phyloP scores from a whole-genome alignment of 139 green algal genomes.

The Protoeuglena noctilucae region DNA sequence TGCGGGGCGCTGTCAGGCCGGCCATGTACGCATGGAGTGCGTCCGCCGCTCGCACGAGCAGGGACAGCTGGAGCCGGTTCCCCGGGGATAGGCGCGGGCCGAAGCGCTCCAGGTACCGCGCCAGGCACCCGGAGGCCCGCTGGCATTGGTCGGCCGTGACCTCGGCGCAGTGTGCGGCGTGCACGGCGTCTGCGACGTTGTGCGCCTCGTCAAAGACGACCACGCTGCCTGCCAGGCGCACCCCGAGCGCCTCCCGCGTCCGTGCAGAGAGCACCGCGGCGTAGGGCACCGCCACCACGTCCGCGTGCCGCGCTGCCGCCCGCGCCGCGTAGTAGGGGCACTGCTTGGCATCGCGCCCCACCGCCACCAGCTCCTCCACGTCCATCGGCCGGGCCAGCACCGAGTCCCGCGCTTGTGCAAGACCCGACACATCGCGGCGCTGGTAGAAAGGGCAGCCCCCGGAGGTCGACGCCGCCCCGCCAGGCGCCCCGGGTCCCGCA shows the following conservation, averaged over 20 bases:
- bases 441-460: no score
- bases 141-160: slow-evolving; percentile 24
- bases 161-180: slow-evolving; percentile 38
- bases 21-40: neutral
- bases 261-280: slow-evolving; percentile 14
- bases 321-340: slow-evolving; percentile 87
- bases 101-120: slow-evolving; percentile 58
- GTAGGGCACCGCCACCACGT: slow-evolving; percentile 87
- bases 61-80: slow-evolving; percentile 55
- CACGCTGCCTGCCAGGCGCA: slow-evolving; percentile 41
- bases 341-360: slow-evolving; percentile 26
- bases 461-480: neutral
- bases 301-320: slow-evolving; percentile 36
- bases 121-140: slow-evolving; percentile 9
- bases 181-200: slow-evolving; percentile 71
- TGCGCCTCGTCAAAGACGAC: slow-evolving; percentile 94
- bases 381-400: slow-evolving; percentile 56
- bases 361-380: slow-evolving; percentile 71
- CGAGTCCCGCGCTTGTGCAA: slow-evolving; percentile 10
- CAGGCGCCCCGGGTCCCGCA: slow-evolving; percentile 10
- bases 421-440: no score
- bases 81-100: slow-evolving; percentile 29
- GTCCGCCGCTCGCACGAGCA: slow-evolving; percentile 9
- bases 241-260: slow-evolving; percentile 36
- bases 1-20: neutral